These are phyloP conservation scores for Thielaviopsis ethacetica DNA, from an alignment of 2,329 filamentous ascomycete genomes.

Conservation along the genomic window DNA sequence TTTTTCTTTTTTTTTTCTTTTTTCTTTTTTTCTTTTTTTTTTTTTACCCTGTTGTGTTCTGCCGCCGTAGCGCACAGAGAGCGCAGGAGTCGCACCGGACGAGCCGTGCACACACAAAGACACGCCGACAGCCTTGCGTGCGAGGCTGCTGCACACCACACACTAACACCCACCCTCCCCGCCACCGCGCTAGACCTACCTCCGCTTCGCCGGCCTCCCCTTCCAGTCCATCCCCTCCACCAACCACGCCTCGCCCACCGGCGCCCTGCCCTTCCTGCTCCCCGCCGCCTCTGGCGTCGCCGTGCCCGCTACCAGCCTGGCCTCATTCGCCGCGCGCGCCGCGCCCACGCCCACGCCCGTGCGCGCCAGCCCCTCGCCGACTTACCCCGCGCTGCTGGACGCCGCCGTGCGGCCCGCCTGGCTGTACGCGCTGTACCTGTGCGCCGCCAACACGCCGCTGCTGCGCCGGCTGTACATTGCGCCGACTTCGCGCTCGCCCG, in stretches of 20 bases:
- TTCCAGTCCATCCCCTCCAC: constrained; percentile 56
- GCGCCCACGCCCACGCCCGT: constrained; percentile 24
- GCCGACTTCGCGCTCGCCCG: constrained; percentile 38
- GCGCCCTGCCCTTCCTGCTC: constrained; percentile 75
- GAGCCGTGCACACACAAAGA: no score
- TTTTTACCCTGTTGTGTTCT: no score
- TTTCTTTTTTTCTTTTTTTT: no score
- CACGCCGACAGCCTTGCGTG: no score
- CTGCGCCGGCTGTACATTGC: constrained; percentile 56
- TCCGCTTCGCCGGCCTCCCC: constrained; percentile 57
- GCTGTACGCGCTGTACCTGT: constrained; percentile 72
- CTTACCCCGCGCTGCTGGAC: constrained; percentile 65
- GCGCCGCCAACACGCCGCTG: constrained; percentile 49
- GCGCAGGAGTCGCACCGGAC: no score
- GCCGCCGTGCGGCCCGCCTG: constrained; percentile 67
- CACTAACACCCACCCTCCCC: not conserved
- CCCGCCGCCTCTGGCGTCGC: constrained; percentile 25
- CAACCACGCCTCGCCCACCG: constrained; percentile 85
- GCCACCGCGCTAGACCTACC: constrained; percentile 45
- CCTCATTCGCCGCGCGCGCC: constrained; percentile 17
- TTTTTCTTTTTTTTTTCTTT: no score
- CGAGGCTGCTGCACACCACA: no score
- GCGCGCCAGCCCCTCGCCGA: constrained; percentile 42
- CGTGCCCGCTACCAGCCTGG: constrained; percentile 23
- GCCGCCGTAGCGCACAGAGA: no score